Evolutionary conservation across 345 rosid species (phyloP), one percentile per base, ranked within the genome.

Genomic region (Excoecaria agallocha): DNA sequence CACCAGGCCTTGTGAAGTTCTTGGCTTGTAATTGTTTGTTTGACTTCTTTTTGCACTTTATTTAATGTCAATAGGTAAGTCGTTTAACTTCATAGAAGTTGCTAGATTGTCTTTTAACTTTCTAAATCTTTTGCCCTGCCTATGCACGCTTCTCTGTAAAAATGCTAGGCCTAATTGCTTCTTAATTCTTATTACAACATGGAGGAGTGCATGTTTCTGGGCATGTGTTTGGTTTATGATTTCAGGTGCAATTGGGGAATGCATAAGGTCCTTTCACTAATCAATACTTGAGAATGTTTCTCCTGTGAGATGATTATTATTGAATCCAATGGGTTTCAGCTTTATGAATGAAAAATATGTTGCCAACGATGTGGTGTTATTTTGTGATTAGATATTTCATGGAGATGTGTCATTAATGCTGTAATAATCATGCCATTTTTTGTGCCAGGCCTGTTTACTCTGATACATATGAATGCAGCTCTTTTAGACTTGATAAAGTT

Each of bases 401-500:
- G 12, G 3, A 8, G 38, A 63, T 63, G 20, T 63, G 8, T 11
- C 38, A n/a, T 46, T 66, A 12, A n/a, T 8, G 22, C 8, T 7
- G 51, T 10, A 45, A 4, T 39, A 64, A 38, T 39, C 37, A 35
- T 62, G 8, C 37, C 45, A 35, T 67, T 10, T 67, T 38, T 54
- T 72, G 81, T 65, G 65, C 22, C 63, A 56, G 77, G 75, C 39
- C 55, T 39, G 54, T 72, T 69, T 52, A 57, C 65, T 39, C 46
- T 49, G 25, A 35, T 39, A 3, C 52, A 25, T 46, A 51, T 55
- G 5, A 52, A 67, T 75, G 58, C 49, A 19, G 66, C 55, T 63
- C 66, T 77, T 52, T 38, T 39, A 10, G 12, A 45, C 11, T 52
- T 45, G 6, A 41, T 65, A 55, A 62, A 41, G 69, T 73, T 24